Evolutionary conservation across 345 rosid species (phyloP), one percentile per base, ranked within the genome.

Genomic region (Lenwebbia sp.): DNA sequence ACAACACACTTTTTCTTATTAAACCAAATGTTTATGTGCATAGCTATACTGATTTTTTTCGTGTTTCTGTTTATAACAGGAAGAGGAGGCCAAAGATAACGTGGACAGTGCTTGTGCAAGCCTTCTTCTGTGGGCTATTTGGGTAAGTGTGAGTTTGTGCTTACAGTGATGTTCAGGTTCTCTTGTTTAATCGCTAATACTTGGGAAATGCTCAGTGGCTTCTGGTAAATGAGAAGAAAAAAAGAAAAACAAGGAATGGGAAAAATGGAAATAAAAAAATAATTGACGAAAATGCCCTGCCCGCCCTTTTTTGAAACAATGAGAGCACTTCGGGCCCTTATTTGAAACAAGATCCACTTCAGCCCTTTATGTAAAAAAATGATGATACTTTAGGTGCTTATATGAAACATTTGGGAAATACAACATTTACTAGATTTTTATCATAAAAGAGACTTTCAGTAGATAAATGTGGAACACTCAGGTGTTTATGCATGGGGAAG

Each of bases 41-140:
- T 65, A 19, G 13, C 30, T 26, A 21, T 50, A 28, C 40, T 44
- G 33, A 17, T 65, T 52, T 50, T 15, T 0, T 44, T 44, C 47
- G 47, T 12, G 14, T 40, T 84, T 84, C 23, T 9, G 41, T 19
- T 55, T 33, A 10, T 7, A 37, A 70, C 89, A 92, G 95, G 92
- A 88, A 90, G 49, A 88, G 37, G 65, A 92, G 91, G 90, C 94
- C 93, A 54, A 92, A 90, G 84, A 54, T 93, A 62, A 92, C 93
- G 33, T 89, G 94, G 92, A 90, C 33, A 17, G 75, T 94, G 33
- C 86, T 90, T 23, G 83, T 89, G 50, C 92, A 89, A 87, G 90
- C 93, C 60, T 88, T 92, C 90, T 89, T 92, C 28, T 90, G 91
- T 51, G 95, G 93, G 10, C 78, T 88, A 75, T 56, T 93, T 33